Conservation (phyloP, 1,284 basidiomycete genomes). For the Moesziomyces globuligerus region DNA sequence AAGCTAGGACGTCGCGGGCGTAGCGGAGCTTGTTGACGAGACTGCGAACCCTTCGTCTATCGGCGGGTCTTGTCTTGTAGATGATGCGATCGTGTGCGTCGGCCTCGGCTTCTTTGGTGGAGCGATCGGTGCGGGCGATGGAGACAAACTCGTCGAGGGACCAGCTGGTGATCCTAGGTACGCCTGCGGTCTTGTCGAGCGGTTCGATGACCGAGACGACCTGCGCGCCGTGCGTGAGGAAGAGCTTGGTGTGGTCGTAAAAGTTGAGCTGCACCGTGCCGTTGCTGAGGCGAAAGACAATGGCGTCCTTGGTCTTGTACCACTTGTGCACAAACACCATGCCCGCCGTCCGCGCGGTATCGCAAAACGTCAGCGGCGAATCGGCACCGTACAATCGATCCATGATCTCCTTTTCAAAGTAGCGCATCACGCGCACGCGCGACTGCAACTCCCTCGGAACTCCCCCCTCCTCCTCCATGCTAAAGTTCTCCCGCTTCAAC, state of each 20-base stretch:
- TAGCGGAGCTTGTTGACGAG: slow-evolving; percentile 39
- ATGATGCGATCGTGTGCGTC: neutral
- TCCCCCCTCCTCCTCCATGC: neutral
- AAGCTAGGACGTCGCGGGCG: slow-evolving; percentile 35
- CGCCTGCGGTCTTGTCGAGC: slow-evolving; percentile 73
- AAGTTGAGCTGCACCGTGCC: slow-evolving; percentile 98
- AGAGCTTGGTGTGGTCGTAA: slow-evolving; percentile 94
- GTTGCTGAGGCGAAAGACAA: slow-evolving; percentile 94
- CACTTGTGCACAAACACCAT: slow-evolving; percentile 97
- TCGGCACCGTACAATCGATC: slow-evolving; percentile 64
- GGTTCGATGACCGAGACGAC: slow-evolving; percentile 80
- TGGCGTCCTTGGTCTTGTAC: slow-evolving; percentile 93
- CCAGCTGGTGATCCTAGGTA: slow-evolving; percentile 81
- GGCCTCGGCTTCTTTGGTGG: slow-evolving; percentile 40
- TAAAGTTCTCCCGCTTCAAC: slow-evolving; percentile 55
- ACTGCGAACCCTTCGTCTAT: slow-evolving; percentile 34
- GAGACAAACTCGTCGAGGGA: slow-evolving; percentile 79
- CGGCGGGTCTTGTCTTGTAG: slow-evolving; percentile 28
- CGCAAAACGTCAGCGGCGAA: slow-evolving; percentile 90
- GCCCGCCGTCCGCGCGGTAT: slow-evolving; percentile 76
- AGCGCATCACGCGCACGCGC: slow-evolving; percentile 58
- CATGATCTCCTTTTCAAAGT: slow-evolving; percentile 65
- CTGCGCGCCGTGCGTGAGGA: slow-evolving; percentile 82
- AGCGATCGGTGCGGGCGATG: slow-evolving; percentile 69
- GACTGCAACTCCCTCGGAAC: slow-evolving; percentile 51